phyloP scores from a whole-genome alignment of 306 rosid genomes.

The Calophaca sinica region DNA sequence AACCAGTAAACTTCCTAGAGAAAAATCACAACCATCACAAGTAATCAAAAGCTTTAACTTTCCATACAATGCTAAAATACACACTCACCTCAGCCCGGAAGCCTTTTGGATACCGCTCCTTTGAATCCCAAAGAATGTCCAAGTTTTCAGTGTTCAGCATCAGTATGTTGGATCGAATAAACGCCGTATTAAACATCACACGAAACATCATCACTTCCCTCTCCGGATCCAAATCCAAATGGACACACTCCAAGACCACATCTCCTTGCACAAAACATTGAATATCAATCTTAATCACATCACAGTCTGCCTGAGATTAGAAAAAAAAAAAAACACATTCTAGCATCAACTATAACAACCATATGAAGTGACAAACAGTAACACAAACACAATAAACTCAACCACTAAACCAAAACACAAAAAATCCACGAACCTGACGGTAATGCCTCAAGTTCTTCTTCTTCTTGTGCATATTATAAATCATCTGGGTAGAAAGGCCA shows the following conservation, averaged over 20 bases:
- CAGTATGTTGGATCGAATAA: conserved; percentile 90
- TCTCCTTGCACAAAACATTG: conserved; percentile 99
- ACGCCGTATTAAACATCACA: conserved; percentile 90
- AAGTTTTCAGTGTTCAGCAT: conserved; percentile 86
- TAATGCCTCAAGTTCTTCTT: conserved; percentile 75
- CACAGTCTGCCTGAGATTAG: conserved; percentile 86
- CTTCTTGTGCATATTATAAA: conserved; percentile 89
- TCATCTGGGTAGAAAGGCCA: conserved; percentile 89
- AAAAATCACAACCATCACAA: conserved; percentile 32
- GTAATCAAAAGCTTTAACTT: neutral
- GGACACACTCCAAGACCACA: conserved; percentile 96
- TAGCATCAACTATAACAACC: conserved; percentile 36
- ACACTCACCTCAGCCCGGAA: conserved; percentile 89
- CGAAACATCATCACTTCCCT: conserved; percentile 99
- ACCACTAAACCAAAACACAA: conserved; percentile 22
- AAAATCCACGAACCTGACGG: conserved; percentile 60
- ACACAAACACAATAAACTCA: conserved; percentile 27
- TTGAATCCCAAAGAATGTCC: conserved; percentile 96
- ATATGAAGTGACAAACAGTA: neutral
- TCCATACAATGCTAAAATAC: conserved; percentile 35
- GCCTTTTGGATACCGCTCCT: conserved; percentile 89
- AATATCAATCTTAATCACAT: conserved; percentile 95
- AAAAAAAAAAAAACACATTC: conserved; percentile 37
- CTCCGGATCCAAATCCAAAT: conserved; percentile 84
- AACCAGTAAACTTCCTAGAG: conserved; percentile 4